Evolutionary conservation across 2,329 filamentous ascomycete species (phyloP), one percentile per base, ranked within the genome.

Genomic region (Helminthosporium solani): DNA sequence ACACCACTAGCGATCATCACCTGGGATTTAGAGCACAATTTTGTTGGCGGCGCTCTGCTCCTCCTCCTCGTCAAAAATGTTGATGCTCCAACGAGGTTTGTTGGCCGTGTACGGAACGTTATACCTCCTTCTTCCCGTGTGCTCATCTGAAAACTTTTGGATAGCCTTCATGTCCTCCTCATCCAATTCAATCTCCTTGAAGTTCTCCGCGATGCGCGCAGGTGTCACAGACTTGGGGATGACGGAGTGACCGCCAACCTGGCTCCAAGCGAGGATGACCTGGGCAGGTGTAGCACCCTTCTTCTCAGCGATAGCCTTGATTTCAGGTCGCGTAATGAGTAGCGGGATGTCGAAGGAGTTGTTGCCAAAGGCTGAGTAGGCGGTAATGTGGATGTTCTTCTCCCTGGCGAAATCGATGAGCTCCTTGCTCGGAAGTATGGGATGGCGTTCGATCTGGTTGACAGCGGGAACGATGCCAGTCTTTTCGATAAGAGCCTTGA

Each of bases 221-320:
- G 61, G 48, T 0, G 59, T 64, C 4, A 64, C 59, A 7, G 58
- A 61, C 47, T 64, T 64, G 33, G 61, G 61, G n/a, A 64, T 63
- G 31, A 63, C 60, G 14, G 57, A 60, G 49, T 60, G 55, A 14
- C 58, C 60, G 15, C 58, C 57, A 78, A 95, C 89, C n/a, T 88
- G 95, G 36, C 88, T 83, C 90, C 90, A 96, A 61, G 89, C 81
- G 57, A 96, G 79, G 50, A 95, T 78, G 31, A 95, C 79, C 77
- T 95, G 89, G 7, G 87, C 86, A 7, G 88, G 80, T 8, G 84
- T 82, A 20, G 85, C 78, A 3, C 82, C 78, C 15, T 82, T 78
- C 58, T 81, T 78, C 58, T 80, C 75, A 19, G 86, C 86, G 55
- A 47, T 86, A 83, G 60, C 82, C 78, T 70, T 86, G 71, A 89